Evolutionary conservation across 2,329 filamentous ascomycete species (phyloP), one percentile per base, ranked within the genome.

Genomic region (Tolypocladium nubicola): DNA sequence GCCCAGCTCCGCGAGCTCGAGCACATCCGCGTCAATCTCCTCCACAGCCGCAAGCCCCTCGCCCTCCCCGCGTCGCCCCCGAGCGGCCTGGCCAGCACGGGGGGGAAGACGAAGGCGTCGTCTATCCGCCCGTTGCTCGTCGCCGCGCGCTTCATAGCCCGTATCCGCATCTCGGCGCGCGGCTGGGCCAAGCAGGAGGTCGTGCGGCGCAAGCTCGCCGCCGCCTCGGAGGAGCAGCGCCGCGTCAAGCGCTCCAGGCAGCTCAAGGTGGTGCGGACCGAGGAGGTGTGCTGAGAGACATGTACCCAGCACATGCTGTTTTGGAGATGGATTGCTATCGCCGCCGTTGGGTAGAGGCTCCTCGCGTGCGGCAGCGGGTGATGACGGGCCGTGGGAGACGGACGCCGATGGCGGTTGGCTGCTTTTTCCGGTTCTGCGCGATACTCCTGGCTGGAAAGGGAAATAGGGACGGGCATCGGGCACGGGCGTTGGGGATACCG

Each of bases 1-100:
- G 88, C 90, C 60, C 90, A 97, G 70, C 85, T 97, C 59, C 84
- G 86, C 55, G 87, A 97, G 68, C 85, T 97, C 61, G 83, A 88
- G 64, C 82, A 88, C 64, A 96, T 97, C 78, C 90, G 74, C 61
- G 72, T 69, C 61, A 69, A 74, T 55, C 64, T 74, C 53, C 70
- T 74, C 49, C 69, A 72, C 61, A 71, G 67, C 66, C 71, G 73
- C 60, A 70, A 70, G 55, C 60, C 71, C 49, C 68, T 72, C 56
- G 56, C 67, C 50, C 62, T 68, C 57, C 63, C 73, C 49, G 62
- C 64, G 33, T 59, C 67, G 10, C 57, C 53, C 63, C 41, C 53
- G 53, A 14, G 21, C 56, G n/a, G 33, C 56, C 38, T 60, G 55
- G 59, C 56, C 57, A 57, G 58, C 53, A 53, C 55, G 53, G 58